Percentiles rank a stretch among this genome's conserved stretches.
Conservation (phyloP, 306 rosid genomes). For the Delonix regia region DNA sequence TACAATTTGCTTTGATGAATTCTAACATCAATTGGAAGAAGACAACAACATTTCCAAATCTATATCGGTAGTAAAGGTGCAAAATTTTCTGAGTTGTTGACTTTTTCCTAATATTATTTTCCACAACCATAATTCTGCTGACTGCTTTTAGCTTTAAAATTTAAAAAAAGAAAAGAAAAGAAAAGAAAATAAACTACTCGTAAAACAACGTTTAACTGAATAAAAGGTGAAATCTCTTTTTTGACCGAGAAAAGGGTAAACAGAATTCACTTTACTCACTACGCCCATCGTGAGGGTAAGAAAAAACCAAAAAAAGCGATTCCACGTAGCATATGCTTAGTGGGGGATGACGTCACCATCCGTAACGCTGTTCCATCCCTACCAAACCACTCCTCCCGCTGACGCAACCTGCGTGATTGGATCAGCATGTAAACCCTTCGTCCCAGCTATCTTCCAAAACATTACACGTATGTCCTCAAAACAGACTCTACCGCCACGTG, state of each 20-base stretch:
- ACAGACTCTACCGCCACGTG: slow-evolving; percentile 39
- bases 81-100: neutral
- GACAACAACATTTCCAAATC: no score
- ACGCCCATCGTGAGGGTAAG: neutral
- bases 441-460: neutral
- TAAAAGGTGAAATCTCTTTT: neutral
- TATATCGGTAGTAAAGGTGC: neutral
- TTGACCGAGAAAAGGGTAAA: neutral
- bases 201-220: neutral
- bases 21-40: no score
- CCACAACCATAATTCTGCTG: neutral
- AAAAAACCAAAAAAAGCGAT: neutral
- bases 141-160: neutral
- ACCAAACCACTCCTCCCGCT: neutral
- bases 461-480: neutral
- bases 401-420: slow-evolving; percentile 28
- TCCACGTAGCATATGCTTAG: neutral
- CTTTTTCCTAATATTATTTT: neutral
- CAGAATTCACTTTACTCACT: neutral
- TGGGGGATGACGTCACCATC: neutral
- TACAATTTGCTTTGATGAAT: no score
- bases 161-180: no score
- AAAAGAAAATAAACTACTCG: neutral
- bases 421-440: neutral
- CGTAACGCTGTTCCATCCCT: slow-evolving; percentile 10